Evolutionary conservation across 163 green algal species (phyloP).

Genomic region (Scenedesmus sp.): DNA sequence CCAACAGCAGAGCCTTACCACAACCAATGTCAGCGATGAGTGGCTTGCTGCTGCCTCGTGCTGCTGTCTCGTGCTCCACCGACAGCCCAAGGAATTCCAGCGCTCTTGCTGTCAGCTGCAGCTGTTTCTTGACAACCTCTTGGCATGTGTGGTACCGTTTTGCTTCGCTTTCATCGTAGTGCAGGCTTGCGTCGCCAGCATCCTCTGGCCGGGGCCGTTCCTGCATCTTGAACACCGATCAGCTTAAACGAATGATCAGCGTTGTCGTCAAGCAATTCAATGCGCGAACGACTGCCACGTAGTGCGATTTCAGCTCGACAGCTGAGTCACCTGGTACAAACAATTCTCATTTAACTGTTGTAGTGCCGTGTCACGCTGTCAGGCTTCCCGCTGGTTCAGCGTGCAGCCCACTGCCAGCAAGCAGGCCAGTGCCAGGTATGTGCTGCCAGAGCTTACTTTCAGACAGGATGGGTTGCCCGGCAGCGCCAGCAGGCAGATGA

Average conservation of each 20-base stretch:
- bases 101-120: slow-evolving; percentile 14
- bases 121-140: slow-evolving; percentile 18
- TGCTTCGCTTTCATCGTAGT: slow-evolving; percentile 17
- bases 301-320: neutral
- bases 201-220: slow-evolving; percentile 28
- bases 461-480: no score
- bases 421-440: no score
- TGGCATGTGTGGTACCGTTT: neutral
- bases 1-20: slow-evolving; percentile 19
- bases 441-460: no score
- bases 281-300: neutral
- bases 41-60: neutral
- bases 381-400: no score
- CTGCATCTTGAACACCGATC: neutral
- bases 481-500: no score
- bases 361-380: no score
- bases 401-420: no score
- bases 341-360: no score
- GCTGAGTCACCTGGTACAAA: no score
- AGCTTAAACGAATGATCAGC: neutral
- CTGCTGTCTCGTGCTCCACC: neutral
- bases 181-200: neutral
- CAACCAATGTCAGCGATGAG: slow-evolving; percentile 72
- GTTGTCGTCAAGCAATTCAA: neutral
- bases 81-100: slow-evolving; percentile 1